Conservation (phyloP, 352 stramenopile genomes). For the Globisporangium splendens region DNA sequence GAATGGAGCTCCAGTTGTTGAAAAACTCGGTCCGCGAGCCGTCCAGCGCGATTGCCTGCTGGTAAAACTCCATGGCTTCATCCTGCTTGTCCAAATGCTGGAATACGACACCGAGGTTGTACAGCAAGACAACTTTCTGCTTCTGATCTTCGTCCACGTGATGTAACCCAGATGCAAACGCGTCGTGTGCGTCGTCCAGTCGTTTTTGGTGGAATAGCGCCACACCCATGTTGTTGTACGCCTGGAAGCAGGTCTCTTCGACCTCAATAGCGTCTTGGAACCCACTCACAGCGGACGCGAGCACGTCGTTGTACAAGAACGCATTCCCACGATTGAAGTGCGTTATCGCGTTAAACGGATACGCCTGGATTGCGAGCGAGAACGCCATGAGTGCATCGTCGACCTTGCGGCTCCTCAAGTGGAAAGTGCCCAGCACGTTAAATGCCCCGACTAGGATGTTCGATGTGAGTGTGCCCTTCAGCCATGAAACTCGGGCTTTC, state of each 20-base stretch:
- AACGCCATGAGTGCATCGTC: slow-evolving; percentile 56
- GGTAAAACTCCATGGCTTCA: slow-evolving; percentile 48
- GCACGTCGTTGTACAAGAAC: slow-evolving; percentile 36
- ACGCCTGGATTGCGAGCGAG: slow-evolving; percentile 43
- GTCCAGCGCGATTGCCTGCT: slow-evolving; percentile 45
- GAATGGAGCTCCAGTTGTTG: slow-evolving; percentile 52
- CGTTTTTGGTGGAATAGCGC: slow-evolving; percentile 39
- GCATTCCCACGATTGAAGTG: slow-evolving; percentile 59
- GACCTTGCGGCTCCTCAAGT: slow-evolving; percentile 18
- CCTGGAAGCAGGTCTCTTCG: slow-evolving; percentile 29
- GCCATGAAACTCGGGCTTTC: slow-evolving; percentile 22
- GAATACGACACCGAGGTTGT: slow-evolving; percentile 39
- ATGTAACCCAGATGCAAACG: slow-evolving; percentile 33
- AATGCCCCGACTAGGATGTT: slow-evolving; percentile 49
- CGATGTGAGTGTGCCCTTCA: slow-evolving; percentile 36
- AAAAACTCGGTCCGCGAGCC: slow-evolving; percentile 39
- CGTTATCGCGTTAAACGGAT: slow-evolving; percentile 28
- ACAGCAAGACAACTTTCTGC: slow-evolving; percentile 34
- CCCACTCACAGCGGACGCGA: slow-evolving; percentile 31
- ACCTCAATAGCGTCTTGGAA: slow-evolving; percentile 50
- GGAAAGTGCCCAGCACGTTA: slow-evolving; percentile 38
- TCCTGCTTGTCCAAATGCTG: slow-evolving; percentile 36
- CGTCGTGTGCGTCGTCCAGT: slow-evolving; percentile 40
- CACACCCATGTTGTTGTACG: slow-evolving; percentile 51
- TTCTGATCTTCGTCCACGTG: slow-evolving; percentile 19